Base-by-base conservation (phyloP, 2,329 filamentous ascomycete genomes). In the Hymenoscyphus scutula region DNA sequence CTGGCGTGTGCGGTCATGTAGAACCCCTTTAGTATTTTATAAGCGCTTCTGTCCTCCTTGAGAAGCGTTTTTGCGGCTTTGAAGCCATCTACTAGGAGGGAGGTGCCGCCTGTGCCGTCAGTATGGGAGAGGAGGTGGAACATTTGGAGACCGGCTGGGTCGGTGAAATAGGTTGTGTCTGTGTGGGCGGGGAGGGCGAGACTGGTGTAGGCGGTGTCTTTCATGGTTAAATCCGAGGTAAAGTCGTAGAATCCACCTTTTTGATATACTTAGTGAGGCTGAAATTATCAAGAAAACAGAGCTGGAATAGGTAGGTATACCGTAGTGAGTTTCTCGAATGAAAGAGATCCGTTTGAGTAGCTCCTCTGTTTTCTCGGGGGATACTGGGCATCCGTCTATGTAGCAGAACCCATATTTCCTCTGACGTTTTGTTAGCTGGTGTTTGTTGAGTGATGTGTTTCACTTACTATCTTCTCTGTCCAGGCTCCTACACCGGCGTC, bases 121-220 rank as follows among this genome's bases (percentile, higher is more conserved):
- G 87, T 89, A 74, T 96, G 91, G 0, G 91, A 95, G 30, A 98
- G 83, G 55, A 97, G 81, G 73, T 99, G 95, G 76, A 99, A 96
- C 29, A 95, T 87, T 75, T 99, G 95, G 37, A 99, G 82, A 10
- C 94, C 92, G 1, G 91, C 88, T 0, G 95, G 94, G 66, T 98
- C 94, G 25, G 87, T 92, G 77, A 98, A 98, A 76, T 99, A 98
- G 0, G 94, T 97, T 6, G 86, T 98, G 77, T 99, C 95, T 1
- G 94, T 98, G 76, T 99, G 95, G 0, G 90, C 89, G 23, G 87
- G 85, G 2, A 99, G 84, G 1, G 88, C 87, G 58, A 95, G 82
- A 70, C 89, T 92, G 1, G 94, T 97, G 78, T 98, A 99, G 3
- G 92, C 92, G 1, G 91, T 96, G 72, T 97, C 92, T 67, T 93